Percentiles rank a stretch among this genome's conserved stretches.
Conservation (phyloP, 441 rosid genomes). For the Cnidoscolus chayamansa region DNA sequence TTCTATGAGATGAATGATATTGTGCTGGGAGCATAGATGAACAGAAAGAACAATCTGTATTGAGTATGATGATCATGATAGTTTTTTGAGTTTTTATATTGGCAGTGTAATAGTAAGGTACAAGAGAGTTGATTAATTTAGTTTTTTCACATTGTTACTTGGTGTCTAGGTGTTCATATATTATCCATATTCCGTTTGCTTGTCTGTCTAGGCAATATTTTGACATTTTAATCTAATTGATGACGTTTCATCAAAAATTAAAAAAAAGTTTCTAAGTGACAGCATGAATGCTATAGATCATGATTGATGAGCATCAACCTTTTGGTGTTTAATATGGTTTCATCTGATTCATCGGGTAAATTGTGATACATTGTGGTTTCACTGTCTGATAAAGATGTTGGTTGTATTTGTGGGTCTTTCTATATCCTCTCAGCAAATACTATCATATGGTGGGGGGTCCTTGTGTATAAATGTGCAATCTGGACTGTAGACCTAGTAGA, state of each 20-base stretch:
- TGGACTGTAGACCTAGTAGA: not conserved
- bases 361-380: not conserved
- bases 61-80: not conserved
- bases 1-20: not conserved
- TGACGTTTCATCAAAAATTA: too few relatives aligned
- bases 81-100: not conserved
- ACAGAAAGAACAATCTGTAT: not conserved
- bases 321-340: not conserved
- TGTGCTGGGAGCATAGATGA: slow-evolving; percentile 4
- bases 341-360: not conserved
- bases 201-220: not conserved
- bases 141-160: too few relatives aligned
- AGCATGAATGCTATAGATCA: not conserved
- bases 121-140: not conserved
- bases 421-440: not conserved
- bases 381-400: not conserved
- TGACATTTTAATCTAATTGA: slow-evolving; percentile 5
- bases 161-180: not conserved
- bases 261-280: too few relatives aligned
- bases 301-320: not conserved
- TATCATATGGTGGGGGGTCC: not conserved
- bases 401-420: not conserved
- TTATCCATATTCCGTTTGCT: not conserved
- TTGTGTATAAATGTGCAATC: not conserved
- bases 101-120: not conserved